Evolutionary conservation across 805 yeast species (phyloP).

Genomic region (Hanseniaspora mollemarum): DNA sequence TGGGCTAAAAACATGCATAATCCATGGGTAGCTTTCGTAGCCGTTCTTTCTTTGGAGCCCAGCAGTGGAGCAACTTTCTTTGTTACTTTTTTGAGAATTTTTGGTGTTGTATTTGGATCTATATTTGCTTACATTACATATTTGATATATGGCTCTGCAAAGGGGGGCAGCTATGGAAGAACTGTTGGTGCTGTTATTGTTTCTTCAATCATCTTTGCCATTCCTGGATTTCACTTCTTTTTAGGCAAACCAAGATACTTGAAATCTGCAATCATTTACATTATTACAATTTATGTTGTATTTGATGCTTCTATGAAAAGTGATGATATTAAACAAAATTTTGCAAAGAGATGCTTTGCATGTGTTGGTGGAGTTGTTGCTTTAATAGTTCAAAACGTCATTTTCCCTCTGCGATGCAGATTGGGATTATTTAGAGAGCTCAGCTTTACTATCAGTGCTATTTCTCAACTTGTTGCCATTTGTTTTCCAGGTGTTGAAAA

Average conservation of each 20-base stretch:
- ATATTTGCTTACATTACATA: conserved; percentile 41
- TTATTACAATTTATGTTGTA: conserved; percentile 39
- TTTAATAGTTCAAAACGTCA: conserved; percentile 34
- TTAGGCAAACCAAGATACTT: conserved; percentile 37
- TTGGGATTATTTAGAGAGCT: conserved; percentile 36
- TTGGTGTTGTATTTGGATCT: conserved; percentile 39
- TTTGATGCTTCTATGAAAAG: conserved; percentile 35
- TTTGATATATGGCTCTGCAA: conserved; percentile 33
- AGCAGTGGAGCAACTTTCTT: conserved; percentile 42
- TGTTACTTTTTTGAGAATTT: conserved; percentile 37
- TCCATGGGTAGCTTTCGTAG: conserved; percentile 45
- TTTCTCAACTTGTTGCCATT: conserved; percentile 30
- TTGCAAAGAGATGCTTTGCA: conserved; percentile 41
- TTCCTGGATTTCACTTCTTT: conserved; percentile 37
- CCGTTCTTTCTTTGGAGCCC: conserved; percentile 39
- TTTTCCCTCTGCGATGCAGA: conserved; percentile 41
- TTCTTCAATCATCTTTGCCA: conserved; percentile 21
- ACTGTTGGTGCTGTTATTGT: conserved; percentile 36
- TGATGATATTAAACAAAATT: conserved; percentile 35
- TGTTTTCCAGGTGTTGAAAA: conserved; percentile 30
- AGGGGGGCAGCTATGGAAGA: conserved; percentile 34
- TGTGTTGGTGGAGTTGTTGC: conserved; percentile 44
- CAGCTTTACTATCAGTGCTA: conserved; percentile 32
- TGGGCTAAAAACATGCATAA: conserved; percentile 42
- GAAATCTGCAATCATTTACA: conserved; percentile 41